These are phyloP conservation scores for Omphalea diandra DNA, from an alignment of 441 rosid species.

Conservation along the genomic window DNA sequence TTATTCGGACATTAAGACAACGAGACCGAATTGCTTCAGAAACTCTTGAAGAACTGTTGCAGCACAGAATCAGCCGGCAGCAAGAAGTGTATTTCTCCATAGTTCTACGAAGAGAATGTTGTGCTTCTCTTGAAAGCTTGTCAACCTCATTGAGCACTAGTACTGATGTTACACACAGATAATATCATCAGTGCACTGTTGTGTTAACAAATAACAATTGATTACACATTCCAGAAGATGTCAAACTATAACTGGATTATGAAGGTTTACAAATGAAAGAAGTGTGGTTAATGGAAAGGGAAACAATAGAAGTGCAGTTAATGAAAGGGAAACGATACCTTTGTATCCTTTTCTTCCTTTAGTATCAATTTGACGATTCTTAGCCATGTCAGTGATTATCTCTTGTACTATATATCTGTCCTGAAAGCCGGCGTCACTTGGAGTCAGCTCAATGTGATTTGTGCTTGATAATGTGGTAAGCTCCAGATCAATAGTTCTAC, in stretches of 20 bases:
- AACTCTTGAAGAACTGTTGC: conserved; percentile 94
- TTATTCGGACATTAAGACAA: conserved; percentile 81
- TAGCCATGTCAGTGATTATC: conserved; percentile 93
- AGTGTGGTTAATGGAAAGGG: not conserved
- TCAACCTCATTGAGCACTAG: conserved; percentile 93
- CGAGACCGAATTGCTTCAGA: conserved; percentile 95
- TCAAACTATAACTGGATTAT: not conserved
- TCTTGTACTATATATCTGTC: conserved; percentile 92
- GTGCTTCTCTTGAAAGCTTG: conserved; percentile 98
- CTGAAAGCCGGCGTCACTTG: conserved; percentile 96
- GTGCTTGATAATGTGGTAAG: conserved; percentile 81
- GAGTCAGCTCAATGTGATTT: conserved; percentile 87
- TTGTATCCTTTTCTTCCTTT: conserved; percentile 82
- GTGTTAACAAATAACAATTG: not conserved
- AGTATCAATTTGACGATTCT: conserved; percentile 80
- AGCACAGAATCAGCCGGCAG: conserved; percentile 86
- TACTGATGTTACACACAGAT: conserved; percentile 42
- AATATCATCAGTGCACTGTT: conserved; percentile 12
- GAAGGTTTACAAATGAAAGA: not conserved
- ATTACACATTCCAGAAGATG: not conserved
- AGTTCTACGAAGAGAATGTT: conserved; percentile 93
- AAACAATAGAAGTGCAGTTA: not conserved
- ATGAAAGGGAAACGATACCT: conserved; percentile 36
- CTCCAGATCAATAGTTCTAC: conserved; percentile 82
- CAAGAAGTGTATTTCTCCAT: conserved; percentile 96